Base-by-base conservation (phyloP, 371 early-diverging fungal genomes). In the Batrachochytrium dendrobatidis region DNA sequence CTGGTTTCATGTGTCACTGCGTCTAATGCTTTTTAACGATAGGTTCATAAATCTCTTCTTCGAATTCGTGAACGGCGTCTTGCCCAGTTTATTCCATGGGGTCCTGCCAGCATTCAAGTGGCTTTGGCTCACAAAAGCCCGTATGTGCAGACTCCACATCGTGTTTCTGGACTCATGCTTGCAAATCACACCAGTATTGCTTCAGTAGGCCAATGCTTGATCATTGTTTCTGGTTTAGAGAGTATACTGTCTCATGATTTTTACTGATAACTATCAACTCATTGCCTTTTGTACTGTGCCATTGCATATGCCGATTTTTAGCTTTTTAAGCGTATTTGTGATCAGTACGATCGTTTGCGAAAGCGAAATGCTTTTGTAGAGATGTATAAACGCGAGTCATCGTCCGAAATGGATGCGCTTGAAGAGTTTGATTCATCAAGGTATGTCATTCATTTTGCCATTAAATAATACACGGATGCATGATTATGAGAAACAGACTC, bases 361-460 rank as follows among this genome's bases (percentile, higher is more conserved):
- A 94, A 92, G 70, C 82, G 98, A 53, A 98, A 95, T 66, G 99
- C 99, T n/a, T 99, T 98, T 75, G 68, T 99, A 67, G 99, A 99
- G 34, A 92, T 90, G 60, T 99, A 99, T 69, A 83, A 86, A 59
- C 87, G 88, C 52, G 86, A 86, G 62, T 65, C 83, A 10, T 82
- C 89, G 79, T 94, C 92, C 72, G 66, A 85, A 30, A 12, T 45
- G 0, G 92, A 91, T 56, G 83, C 82, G 20, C 60, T 94, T 52
- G 94, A 91, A 25, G 98, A 98, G 65, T 95, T 98, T 81, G 94
- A 94, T 69, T 79, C 79, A 53, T 87, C 91, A 12, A 67, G 76
- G 72, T 73, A 56, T 33, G 52, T n/a, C n/a, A n/a, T n/a, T n/a
- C n/a, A n/a, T n/a, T n/a, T n/a, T n/a, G n/a, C n/a, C 39, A 7